Evolutionary conservation across 2,329 filamentous ascomycete species (phyloP).

Genomic region (Diaporthe humulicola): DNA sequence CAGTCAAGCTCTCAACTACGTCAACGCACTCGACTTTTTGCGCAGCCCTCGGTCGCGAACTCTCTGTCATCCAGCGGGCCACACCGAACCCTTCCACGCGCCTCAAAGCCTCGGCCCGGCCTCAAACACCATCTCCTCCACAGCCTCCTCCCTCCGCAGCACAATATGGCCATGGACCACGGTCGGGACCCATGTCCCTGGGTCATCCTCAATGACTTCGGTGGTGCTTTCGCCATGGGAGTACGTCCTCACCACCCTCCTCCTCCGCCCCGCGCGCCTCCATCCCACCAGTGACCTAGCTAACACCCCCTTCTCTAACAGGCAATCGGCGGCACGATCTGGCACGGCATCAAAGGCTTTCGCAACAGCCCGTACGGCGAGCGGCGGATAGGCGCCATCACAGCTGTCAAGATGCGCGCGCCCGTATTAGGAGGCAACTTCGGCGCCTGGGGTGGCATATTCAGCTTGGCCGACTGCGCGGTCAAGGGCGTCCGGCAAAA

Average conservation of each 20-base stretch:
- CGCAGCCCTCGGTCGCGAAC: background rate
- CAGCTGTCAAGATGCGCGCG: constrained; percentile 96
- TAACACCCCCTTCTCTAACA: constrained; percentile 49
- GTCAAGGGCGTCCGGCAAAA: constrained; percentile 95
- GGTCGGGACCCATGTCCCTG: constrained; percentile 96
- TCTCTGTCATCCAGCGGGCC: background rate
- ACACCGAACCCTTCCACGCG: background rate
- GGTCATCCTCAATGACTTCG: constrained; percentile 97
- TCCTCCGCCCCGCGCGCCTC: background rate
- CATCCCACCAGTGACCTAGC: constrained; percentile 12
- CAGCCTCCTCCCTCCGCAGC: background rate
- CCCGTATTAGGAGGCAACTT: constrained; percentile 98
- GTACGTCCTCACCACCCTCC: constrained; percentile 66
- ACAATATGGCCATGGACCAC: constrained; percentile 80
- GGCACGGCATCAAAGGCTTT: constrained; percentile 97
- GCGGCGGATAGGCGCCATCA: constrained; percentile 93
- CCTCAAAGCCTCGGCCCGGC: background rate
- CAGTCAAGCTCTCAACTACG: constrained; percentile 8
- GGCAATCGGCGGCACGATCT: constrained; percentile 86
- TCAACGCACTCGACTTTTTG: background rate
- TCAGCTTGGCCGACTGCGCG: constrained; percentile 96
- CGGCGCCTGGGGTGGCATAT: constrained; percentile 96
- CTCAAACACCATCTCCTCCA: background rate
- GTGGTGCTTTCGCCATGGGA: constrained; percentile 96
- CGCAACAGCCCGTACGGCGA: constrained; percentile 93